A percentile compares a stretch with the other conserved stretches of the same genome.
phyloP scores from a whole-genome alignment of 1,139 yeast species.

The Taphrina pruni region DNA sequence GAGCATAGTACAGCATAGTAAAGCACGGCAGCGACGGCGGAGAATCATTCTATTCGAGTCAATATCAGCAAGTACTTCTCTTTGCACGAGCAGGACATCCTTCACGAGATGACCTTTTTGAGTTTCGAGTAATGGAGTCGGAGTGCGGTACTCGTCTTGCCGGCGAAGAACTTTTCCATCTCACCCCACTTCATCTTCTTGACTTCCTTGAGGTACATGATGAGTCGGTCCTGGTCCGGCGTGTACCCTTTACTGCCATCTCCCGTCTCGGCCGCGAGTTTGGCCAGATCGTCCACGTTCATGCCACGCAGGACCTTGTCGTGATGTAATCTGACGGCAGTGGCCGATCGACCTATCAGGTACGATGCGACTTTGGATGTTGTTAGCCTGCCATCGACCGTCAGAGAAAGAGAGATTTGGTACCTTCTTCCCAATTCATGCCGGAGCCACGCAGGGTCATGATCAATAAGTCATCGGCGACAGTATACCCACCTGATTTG shows the following conservation, averaged over 20 bases:
- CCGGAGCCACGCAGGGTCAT: slow-evolving; percentile 4
- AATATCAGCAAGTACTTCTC: neutral
- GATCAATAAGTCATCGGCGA: slow-evolving; percentile 6
- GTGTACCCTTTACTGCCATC: slow-evolving; percentile 18
- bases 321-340: slow-evolving; percentile 14
- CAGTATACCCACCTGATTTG: slow-evolving; percentile 1
- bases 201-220: slow-evolving; percentile 8
- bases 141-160: slow-evolving; percentile 12
- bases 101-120: neutral
- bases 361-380: neutral
- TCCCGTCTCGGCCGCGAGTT: slow-evolving; percentile 1
- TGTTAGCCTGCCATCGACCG: neutral
- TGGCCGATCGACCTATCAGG: neutral
- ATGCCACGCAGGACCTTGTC: slow-evolving; percentile 7
- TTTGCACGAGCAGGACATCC: neutral
- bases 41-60: neutral
- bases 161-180: slow-evolving; percentile 11
- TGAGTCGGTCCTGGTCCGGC: slow-evolving; percentile 20
- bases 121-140: slow-evolving; percentile 10
- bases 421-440: slow-evolving; percentile 16
- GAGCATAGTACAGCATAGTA: neutral
- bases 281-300: slow-evolving; percentile 6
- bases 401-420: no score
- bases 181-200: slow-evolving; percentile 9
- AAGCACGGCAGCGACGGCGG: neutral